phyloP scores from a whole-genome alignment of 148 eudicot genomes.

The Rhododendron henanense region DNA sequence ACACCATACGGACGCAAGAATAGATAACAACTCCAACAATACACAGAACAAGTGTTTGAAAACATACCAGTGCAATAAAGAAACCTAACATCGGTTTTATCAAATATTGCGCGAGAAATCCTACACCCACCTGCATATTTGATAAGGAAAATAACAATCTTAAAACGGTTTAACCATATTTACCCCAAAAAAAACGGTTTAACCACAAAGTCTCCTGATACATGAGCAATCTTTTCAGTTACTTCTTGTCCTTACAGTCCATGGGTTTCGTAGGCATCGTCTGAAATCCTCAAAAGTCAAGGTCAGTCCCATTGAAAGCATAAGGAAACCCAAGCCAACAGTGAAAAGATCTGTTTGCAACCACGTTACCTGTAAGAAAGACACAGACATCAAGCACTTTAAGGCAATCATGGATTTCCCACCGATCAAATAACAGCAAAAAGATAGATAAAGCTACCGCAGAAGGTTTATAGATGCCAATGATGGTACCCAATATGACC shows the following conservation, averaged over 20 bases:
- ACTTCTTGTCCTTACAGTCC: constrained; percentile 82
- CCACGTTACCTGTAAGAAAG: constrained; percentile 83
- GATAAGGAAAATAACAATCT: not conserved
- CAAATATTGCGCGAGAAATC: constrained; percentile 88
- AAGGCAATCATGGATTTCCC: not conserved
- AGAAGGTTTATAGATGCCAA: constrained; percentile 93
- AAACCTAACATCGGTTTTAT: constrained; percentile 88
- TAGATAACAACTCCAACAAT: not conserved
- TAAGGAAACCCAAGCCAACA: constrained; percentile 92
- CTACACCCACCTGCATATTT: constrained; percentile 80
- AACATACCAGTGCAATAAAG: constrained; percentile 72
- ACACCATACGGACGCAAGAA: not conserved
- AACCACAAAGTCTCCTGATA: not conserved
- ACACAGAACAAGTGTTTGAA: constrained; percentile 9
- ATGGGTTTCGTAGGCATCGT: constrained; percentile 91
- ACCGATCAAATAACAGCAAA: not conserved
- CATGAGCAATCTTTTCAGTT: not conserved
- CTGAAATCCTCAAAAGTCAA: constrained; percentile 92
- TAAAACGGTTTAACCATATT: not conserved
- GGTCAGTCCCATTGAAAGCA: constrained; percentile 99
- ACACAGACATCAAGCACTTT: constrained; percentile 1
- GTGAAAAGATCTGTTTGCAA: constrained; percentile 92
- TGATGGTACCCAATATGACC: constrained; percentile 79
- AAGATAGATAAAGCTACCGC: constrained; percentile 42
- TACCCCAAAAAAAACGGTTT: too few relatives aligned